Conservation (phyloP, 169 alveolate genomes). For the Fabrea salina region DNA sequence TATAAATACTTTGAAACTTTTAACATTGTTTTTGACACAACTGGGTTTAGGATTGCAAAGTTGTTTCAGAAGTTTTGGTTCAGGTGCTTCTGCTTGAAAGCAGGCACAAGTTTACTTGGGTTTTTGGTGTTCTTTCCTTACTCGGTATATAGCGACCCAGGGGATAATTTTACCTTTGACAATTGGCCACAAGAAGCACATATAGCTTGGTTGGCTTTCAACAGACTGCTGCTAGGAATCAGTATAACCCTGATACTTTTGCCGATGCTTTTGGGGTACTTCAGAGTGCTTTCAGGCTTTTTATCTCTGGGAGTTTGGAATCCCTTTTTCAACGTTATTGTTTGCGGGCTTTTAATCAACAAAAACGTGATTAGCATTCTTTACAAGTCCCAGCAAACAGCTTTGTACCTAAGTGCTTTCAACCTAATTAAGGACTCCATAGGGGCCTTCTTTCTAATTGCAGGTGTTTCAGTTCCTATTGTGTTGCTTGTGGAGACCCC, state of each 20-base stretch:
- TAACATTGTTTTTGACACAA: not conserved
- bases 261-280: conserved; percentile 30
- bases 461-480: conserved; percentile 9
- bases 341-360: too few relatives aligned
- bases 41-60: not conserved
- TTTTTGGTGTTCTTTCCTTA: not conserved
- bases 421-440: conserved; percentile 1
- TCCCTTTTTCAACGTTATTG: too few relatives aligned
- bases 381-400: too few relatives aligned
- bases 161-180: not conserved
- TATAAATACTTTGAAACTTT: not conserved
- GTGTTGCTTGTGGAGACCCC: conserved; percentile 16
- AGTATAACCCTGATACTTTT: not conserved
- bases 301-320: not conserved
- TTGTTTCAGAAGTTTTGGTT: not conserved
- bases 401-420: not conserved
- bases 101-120: not conserved
- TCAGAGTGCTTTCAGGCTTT: not conserved
- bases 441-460: too few relatives aligned
- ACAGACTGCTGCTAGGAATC: not conserved
- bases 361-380: too few relatives aligned
- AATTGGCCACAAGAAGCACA: not conserved
- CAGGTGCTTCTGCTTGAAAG: not conserved
- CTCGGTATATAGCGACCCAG: not conserved
- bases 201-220: not conserved